Evolutionary conservation across 768 basidiomycete genomes (phyloP), one percentile per base, ranked within the genome.

Genomic region (Lactarius hengduanensis): DNA sequence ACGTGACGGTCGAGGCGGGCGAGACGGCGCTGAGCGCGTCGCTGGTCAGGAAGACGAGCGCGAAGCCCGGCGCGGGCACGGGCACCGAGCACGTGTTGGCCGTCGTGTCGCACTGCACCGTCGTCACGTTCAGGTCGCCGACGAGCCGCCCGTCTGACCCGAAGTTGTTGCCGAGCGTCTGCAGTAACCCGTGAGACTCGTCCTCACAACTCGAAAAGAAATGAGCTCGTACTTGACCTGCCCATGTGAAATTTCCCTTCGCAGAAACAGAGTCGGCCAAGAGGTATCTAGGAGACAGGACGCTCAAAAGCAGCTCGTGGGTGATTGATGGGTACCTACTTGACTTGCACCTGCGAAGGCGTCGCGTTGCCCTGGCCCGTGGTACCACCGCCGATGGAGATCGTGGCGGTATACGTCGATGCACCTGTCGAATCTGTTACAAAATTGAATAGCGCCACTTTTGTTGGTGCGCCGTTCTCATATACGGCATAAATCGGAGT

Each of bases 361-460:
- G 74, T 78, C 22, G 76, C 73, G 55, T 74, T 76, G n/a, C 77
- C 67, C 67, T 78, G 77, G 38, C 77, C 78, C 2, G 79, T 77
- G 5, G 78, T 77, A 4, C 77, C 79, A 3, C 81, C 83, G 2
- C 78, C 81, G 32, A 86, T 71, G 4, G 81, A 77, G 53, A 92
- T 77, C 4, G 77, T 80, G 13, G 82, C 82, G 5, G 79, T 82
- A 65, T 85, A 83, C 50, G 83, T 79, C 68, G 80, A 84, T 0
- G 79, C 82, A 4, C 88, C 88, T 0, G 79, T 77, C 0, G 79
- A 63, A 71, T 92, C 91, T 36, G 82, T 80, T 50, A 91, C 80
- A 71, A 83, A 93, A 74, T 94, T 94, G 78, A 93, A 83, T 62
- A 94, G 72, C 4, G 85, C 87, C 1, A 91, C 79, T 47, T 87